Percentiles rank a stretch among this genome's conserved stretches.
phyloP scores from a whole-genome alignment of 1,139 yeast genomes.

The Candida mesenterica region DNA sequence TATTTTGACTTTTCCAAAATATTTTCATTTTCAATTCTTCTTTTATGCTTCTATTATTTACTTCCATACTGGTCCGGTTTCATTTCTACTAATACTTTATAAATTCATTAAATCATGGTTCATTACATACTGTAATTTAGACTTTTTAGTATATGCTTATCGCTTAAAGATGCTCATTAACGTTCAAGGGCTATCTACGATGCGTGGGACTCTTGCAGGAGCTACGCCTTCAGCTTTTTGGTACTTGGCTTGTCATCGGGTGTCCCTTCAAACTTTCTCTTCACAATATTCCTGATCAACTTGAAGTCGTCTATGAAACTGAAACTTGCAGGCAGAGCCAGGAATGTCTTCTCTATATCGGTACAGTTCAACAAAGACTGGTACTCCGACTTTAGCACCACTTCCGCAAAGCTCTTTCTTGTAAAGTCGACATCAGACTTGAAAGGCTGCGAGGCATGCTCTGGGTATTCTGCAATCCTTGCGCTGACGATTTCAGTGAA shows the following conservation, averaged over 20 bases:
- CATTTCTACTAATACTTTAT: not conserved
- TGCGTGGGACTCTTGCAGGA: too few species aligned
- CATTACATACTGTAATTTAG: too few species aligned
- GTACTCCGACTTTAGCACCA: conserved; percentile 56
- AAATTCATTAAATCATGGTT: not conserved
- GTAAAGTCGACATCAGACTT: conserved; percentile 10
- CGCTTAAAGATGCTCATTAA: too few species aligned
- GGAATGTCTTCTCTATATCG: conserved; percentile 29
- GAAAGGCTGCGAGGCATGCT: conserved; percentile 25
- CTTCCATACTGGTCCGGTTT: not conserved
- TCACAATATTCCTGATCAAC: conserved; percentile 53
- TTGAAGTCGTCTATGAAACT: conserved; percentile 56
- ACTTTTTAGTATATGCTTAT: too few species aligned
- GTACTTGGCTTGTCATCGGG: conserved; percentile 9
- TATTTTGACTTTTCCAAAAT: too few species aligned
- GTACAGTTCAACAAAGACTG: conserved; percentile 45
- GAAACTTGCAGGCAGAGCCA: conserved; percentile 19
- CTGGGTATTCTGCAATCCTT: conserved; percentile 45
- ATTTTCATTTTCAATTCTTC: not conserved
- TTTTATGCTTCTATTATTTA: not conserved
- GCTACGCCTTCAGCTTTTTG: conserved; percentile 8
- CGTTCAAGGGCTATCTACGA: too few species aligned
- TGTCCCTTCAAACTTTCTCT: conserved; percentile 46
- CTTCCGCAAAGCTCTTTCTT: conserved; percentile 45
- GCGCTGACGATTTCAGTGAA: conserved; percentile 30